Evolutionary conservation across 345 rosid species (phyloP), one percentile per base, ranked within the genome.

Genomic region (Erucastrum elatum): DNA sequence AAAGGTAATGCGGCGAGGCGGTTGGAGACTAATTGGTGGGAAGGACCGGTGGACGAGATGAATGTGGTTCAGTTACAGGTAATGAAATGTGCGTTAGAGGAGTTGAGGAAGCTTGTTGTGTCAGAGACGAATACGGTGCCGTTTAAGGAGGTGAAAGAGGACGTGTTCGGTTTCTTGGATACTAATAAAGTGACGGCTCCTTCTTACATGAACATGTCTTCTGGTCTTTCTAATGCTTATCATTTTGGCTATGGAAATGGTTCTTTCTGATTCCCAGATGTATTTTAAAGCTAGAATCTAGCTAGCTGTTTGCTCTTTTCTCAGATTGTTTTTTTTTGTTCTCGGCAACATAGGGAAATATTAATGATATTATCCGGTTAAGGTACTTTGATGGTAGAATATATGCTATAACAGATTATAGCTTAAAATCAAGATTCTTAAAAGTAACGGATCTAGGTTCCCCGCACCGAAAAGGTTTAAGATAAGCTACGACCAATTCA

Each of bases 251-350:
- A 77, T 5, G 66, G 66, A 53, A 65, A 77, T 71, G 35, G 60
- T 71, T 64, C 34, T 71, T 71, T 71, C 35, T 64, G 66, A 77
- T 25, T 70, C 33, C 15, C 0, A 75, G 3, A 53, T 15, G 11
- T 29, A 21, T 59, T 68, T 9, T 59, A 39, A 33, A 6, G 70
- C 58, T 77, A 77, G 75, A 35, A 64, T 70, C 21, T 77, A 35
- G 65, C 80, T 77, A 51, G 70, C 65, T 70, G 6, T 25, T 1
- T 13, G 9, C 56, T 58, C 9, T 58, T 26, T 10, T 2, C 27
- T 10, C 37, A 56, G 11, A 75, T 29, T 67, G 5, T 7, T 59
- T 9, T 55, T 6, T 67, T 15, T 56, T 49, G n/a, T 29, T 31
- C 27, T 67, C 29, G 9, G 25, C 6, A 68, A 1, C 49, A 16